Conservation (phyloP, 176 grass and related monocot species). For the Oryza officinalis region DNA sequence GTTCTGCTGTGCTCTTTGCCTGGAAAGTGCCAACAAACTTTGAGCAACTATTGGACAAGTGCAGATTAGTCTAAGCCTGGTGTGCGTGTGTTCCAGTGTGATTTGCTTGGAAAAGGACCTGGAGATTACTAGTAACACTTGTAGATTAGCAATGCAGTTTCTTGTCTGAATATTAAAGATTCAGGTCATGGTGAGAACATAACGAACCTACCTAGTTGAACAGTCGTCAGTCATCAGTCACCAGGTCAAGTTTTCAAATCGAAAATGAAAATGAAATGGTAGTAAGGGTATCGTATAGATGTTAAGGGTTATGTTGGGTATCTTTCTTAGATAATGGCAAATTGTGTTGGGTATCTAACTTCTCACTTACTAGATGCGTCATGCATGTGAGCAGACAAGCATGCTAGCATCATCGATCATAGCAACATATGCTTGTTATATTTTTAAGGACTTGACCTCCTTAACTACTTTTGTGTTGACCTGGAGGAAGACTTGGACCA, state of each 20-base stretch:
- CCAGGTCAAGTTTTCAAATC: background rate
- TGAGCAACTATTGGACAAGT: background rate
- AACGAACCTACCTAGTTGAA: background rate
- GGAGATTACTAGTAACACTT: background rate
- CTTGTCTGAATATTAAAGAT: background rate
- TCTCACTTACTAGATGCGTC: background rate
- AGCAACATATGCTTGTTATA: background rate
- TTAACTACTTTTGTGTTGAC: background rate
- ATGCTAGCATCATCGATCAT: background rate
- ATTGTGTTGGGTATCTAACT: background rate
- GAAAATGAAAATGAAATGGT: background rate
- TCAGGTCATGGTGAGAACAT: constrained; percentile 6
- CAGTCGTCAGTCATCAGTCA: constrained; percentile 1
- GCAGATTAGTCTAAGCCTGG: background rate
- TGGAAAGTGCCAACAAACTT: background rate
- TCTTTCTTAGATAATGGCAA: no score
- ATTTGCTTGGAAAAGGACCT: constrained; percentile 20
- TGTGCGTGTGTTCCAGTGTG: background rate
- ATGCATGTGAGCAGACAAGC: background rate
- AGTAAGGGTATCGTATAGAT: no score
- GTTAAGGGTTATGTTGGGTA: background rate
- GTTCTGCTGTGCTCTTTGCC: background rate
- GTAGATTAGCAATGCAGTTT: background rate
- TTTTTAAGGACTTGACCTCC: background rate
- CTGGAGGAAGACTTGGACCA: background rate